Evolutionary conservation across 1,284 basidiomycete genomes (phyloP).

Genomic region (Hymenochaete sp.): DNA sequence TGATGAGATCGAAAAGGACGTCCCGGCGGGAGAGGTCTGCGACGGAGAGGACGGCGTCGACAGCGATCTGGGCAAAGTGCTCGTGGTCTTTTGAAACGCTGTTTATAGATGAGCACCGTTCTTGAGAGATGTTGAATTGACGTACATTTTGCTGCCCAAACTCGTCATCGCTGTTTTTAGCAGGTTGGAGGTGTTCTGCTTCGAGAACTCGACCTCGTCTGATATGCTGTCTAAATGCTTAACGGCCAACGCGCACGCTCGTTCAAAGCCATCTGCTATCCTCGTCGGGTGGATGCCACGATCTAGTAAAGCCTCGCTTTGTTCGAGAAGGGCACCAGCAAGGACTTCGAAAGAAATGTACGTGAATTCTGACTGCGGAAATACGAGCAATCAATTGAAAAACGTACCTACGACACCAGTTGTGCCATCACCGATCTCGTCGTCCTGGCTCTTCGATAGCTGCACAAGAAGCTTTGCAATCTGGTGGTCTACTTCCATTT

Average conservation of each 20-base stretch:
- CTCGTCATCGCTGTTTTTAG: constrained; percentile 94
- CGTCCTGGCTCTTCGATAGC: constrained; percentile 95
- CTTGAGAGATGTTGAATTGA: constrained; percentile 1
- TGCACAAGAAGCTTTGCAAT: constrained; percentile 97
- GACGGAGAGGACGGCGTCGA: constrained; percentile 92
- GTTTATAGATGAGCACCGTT: constrained; percentile 13
- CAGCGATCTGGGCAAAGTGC: constrained; percentile 96
- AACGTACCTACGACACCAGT: constrained; percentile 94
- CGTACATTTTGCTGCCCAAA: constrained; percentile 93
- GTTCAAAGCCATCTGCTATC: constrained; percentile 28
- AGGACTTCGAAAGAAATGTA: constrained; percentile 54
- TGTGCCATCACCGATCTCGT: constrained; percentile 98
- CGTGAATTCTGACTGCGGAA: background rate
- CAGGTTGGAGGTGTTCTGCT: constrained; percentile 76
- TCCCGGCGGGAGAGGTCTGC: constrained; percentile 93
- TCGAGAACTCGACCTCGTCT: constrained; percentile 84
- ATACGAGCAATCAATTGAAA: background rate
- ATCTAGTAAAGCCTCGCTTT: constrained; percentile 87
- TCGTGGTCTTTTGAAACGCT: constrained; percentile 95
- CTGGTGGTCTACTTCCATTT: constrained; percentile 98
- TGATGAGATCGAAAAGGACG: constrained; percentile 98
- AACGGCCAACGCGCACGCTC: constrained; percentile 33
- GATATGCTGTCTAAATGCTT: constrained; percentile 87
- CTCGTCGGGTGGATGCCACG: constrained; percentile 81
- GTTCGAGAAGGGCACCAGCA: constrained; percentile 90